Base-by-base conservation (phyloP, 768 basidiomycete species). In the Mycena indigotica region DNA sequence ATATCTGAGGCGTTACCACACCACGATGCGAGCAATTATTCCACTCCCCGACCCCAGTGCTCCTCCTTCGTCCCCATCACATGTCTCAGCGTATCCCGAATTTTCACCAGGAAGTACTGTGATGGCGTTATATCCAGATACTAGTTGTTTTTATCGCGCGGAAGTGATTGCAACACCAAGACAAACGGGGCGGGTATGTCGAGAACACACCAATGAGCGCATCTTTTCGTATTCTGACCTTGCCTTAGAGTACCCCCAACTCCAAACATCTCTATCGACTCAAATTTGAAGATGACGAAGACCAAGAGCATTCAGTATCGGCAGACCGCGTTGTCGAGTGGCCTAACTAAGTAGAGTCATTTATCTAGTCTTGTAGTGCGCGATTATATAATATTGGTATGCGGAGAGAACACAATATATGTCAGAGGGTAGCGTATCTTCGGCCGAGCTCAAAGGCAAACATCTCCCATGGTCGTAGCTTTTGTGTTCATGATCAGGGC, bases 401-500 rank as follows among this genome's bases (percentile, higher is more conserved):
- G 48, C 55, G 52, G 61, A 59, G 57, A 41, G 48, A 56, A 75
- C 75, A 55, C 77, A 78, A 4, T 48, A 66, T 21, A 62, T 65
- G 56, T 77, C n/a, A n/a, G 68, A 60, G 74, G 32, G 80, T 38
- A 75, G 75, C 38, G 53, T 71, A 50, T 72, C 74, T n/a, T n/a
- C n/a, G 53, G 51, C 51, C 41, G 67, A 52, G n/a, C 49, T 57
- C 61, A 72, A 63, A 74, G 74, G 39, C 69, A 69, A 41, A n/a
- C n/a, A n/a, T n/a, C n/a, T n/a, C 69, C 66, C 44, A 76, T 68
- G 30, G 78, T 76, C 12, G 80, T 79, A 1, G 86, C 88, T 68
- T 78, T 82, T 10, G 93, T 90, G 74, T 97, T 94, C 85, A 97
- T 89, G 46, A 97, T 90, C 28, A 97, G 80, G 6, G 93, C 92